A percentile compares a stretch with the other conserved stretches of the same genome.
These are phyloP conservation scores for Solanum virginianum DNA, from an alignment of 257 asterid species.

Conservation along the genomic window DNA sequence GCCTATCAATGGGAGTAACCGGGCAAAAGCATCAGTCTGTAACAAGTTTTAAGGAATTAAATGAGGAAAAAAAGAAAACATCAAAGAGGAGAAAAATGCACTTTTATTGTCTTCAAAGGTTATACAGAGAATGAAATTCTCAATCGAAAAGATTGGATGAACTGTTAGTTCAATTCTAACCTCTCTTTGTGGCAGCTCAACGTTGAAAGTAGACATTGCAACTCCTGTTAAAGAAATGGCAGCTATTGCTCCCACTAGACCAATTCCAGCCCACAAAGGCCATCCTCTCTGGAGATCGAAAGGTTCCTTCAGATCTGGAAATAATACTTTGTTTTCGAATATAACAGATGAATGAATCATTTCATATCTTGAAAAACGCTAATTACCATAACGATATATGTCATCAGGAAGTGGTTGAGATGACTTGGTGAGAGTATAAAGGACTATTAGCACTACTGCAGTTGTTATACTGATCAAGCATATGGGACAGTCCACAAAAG, in stretches of 20 bases:
- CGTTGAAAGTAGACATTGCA: conserved; percentile 51
- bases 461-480: conserved; percentile 85
- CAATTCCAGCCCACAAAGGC: conserved; percentile 90
- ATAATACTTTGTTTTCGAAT: no score
- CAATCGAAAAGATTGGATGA: not conserved
- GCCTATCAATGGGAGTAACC: conserved; percentile 90
- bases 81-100: not conserved
- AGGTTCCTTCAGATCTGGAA: conserved; percentile 77
- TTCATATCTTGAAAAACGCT: not conserved
- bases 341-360: not conserved
- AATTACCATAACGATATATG: conserved; percentile 77
- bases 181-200: conserved; percentile 78
- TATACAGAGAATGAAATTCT: not conserved
- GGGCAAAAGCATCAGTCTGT: conserved; percentile 92
- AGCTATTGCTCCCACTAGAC: conserved; percentile 75
- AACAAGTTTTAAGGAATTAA: not conserved
- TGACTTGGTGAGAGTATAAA: conserved; percentile 77
- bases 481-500: no score
- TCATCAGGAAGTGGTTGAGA: conserved; percentile 84
- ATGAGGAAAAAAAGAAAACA: not conserved
- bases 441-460: conserved; percentile 68
- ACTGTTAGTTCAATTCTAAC: conserved; percentile 28
- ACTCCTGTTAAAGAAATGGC: conserved; percentile 74
- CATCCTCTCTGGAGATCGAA: conserved; percentile 81
- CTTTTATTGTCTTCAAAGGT: not conserved